These are phyloP conservation scores for Backusella psychrophila DNA, from an alignment of 192 early-diverging fungal genomes.

Conservation along the genomic window DNA sequence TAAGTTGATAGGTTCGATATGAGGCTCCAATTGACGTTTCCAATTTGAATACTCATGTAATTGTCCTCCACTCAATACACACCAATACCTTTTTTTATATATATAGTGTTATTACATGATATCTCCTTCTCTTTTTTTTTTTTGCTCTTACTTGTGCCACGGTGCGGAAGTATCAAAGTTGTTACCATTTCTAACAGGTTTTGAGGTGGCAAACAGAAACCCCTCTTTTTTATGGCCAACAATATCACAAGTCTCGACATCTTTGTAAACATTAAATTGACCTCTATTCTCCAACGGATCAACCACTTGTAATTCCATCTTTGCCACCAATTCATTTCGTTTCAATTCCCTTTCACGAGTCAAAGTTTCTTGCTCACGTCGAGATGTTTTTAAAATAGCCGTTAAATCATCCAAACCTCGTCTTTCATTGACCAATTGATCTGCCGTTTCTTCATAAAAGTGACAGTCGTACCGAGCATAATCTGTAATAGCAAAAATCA, in stretches of 20 bases:
- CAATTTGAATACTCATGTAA: constrained; percentile 67
- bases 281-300: not conserved
- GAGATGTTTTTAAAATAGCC: constrained; percentile 18
- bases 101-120: not conserved
- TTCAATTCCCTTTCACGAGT: constrained; percentile 49
- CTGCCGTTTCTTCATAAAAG: constrained; percentile 39
- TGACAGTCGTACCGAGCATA: constrained; percentile 50
- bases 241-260: constrained; percentile 48
- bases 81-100: constrained; percentile 56
- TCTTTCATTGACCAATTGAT: constrained; percentile 35
- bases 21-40: constrained; percentile 56
- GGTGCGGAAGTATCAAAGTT: constrained; percentile 21
- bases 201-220: constrained; percentile 57
- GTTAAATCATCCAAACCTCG: constrained; percentile 30
- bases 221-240: constrained; percentile 50
- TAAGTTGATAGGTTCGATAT: constrained; percentile 63
- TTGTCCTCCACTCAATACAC: constrained; percentile 60
- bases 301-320: not conserved
- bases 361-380: constrained; percentile 36
- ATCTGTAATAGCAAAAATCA: constrained; percentile 51
- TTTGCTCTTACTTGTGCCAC: constrained; percentile 45
- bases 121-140: not conserved
- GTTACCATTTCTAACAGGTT: constrained; percentile 33
- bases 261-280: constrained; percentile 56
- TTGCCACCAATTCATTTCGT: constrained; percentile 29